Percentiles rank a stretch among this genome's conserved stretches.
phyloP scores from a whole-genome alignment of 192 early-diverging fungal genomes.

The Backusella tuberculispora region DNA sequence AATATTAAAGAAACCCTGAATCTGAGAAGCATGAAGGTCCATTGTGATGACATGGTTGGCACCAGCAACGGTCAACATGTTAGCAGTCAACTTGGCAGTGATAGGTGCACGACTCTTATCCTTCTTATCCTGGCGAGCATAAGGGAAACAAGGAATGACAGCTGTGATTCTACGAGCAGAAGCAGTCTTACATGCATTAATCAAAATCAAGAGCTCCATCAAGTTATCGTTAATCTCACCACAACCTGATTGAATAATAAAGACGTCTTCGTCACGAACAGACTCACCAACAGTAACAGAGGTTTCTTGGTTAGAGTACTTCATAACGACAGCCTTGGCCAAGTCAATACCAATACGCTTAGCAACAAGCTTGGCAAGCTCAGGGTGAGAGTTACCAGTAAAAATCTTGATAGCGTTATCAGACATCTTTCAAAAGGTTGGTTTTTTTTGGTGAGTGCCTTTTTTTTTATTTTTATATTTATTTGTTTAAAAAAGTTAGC shows the following conservation, averaged over 20 bases:
- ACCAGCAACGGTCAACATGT: conserved; percentile 91
- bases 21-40: conserved; percentile 94
- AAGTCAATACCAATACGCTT: conserved; percentile 93
- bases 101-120: conserved; percentile 97
- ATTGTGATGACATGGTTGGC: conserved; percentile 99
- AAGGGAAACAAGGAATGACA: conserved; percentile 97
- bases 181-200: conserved; percentile 91
- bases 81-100: conserved; percentile 94
- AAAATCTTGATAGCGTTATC: conserved; percentile 97
- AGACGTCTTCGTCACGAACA: conserved; percentile 96
- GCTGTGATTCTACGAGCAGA: conserved; percentile 93
- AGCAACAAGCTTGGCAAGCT: conserved; percentile 90
- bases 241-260: conserved; percentile 95
- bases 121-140: conserved; percentile 98
- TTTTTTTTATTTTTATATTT: neutral
- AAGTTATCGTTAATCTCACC: conserved; percentile 84
- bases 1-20: conserved; percentile 95
- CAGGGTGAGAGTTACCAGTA: conserved; percentile 94
- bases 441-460: neutral
- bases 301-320: conserved; percentile 99
- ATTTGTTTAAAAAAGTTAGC: too few species aligned
- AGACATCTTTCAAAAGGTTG: conserved; percentile 50
- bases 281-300: conserved; percentile 74
- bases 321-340: conserved; percentile 90
- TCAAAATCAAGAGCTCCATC: conserved; percentile 99